Conservation (phyloP, 1,284 basidiomycete species). For the Fomes fomentarius region DNA sequence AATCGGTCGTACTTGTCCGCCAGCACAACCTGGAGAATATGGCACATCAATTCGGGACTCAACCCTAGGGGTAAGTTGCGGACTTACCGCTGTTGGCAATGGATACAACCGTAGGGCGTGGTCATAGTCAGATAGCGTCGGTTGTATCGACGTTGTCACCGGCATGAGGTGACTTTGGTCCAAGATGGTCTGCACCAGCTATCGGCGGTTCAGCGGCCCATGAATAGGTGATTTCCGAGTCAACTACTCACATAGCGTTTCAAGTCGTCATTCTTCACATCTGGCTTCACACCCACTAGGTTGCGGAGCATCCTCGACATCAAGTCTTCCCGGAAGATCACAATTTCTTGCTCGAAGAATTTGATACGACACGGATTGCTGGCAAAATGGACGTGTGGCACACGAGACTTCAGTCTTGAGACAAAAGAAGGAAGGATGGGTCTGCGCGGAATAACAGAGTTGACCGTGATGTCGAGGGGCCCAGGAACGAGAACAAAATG, state of each 20-base stretch:
- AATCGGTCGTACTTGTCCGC: conserved; percentile 98
- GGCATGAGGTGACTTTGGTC: conserved; percentile 94
- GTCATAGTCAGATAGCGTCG: conserved; percentile 90
- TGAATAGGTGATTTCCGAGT: background rate
- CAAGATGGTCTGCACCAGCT: conserved; percentile 93
- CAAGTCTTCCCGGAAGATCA: conserved; percentile 90
- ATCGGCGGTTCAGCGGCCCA: background rate
- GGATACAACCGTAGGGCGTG: conserved; percentile 94
- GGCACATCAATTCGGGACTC: conserved; percentile 35
- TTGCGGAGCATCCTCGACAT: conserved; percentile 96
- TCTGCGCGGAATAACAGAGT: conserved; percentile 78
- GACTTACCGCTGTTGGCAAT: conserved; percentile 81
- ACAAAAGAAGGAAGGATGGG: conserved; percentile 79
- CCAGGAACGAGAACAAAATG: conserved; percentile 97
- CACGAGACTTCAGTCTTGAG: conserved; percentile 64
- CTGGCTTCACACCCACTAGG: conserved; percentile 83
- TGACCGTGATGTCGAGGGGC: conserved; percentile 85
- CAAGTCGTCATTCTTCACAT: conserved; percentile 74
- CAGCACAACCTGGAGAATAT: conserved; percentile 73
- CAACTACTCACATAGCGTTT: conserved; percentile 85
- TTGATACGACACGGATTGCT: conserved; percentile 95
- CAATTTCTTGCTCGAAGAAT: conserved; percentile 96
- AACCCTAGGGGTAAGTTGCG: too few species aligned
- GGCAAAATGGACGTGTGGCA: conserved; percentile 82
- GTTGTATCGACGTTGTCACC: conserved; percentile 82